These are phyloP conservation scores for Hyphopichia burtonii DNA, from an alignment of 1,139 yeast species.

Conservation along the genomic window DNA sequence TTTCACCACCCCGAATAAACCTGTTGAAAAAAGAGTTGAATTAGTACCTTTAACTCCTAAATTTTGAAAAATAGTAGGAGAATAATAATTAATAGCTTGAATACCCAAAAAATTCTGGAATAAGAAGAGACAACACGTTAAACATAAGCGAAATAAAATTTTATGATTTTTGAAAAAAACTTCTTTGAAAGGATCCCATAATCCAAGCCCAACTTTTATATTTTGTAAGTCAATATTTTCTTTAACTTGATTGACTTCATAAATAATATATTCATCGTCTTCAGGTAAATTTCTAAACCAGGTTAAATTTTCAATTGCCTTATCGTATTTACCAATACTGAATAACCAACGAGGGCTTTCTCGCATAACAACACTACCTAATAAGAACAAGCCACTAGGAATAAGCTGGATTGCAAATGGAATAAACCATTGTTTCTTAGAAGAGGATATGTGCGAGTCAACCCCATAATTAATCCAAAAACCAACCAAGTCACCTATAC, in stretches of 20 bases:
- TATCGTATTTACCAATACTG: conserved; percentile 32
- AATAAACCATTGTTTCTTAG: conserved; percentile 40
- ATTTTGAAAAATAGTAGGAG: conserved; percentile 40
- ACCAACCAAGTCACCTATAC: conserved; percentile 43
- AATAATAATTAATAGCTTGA: conserved; percentile 46
- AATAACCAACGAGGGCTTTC: conserved; percentile 45
- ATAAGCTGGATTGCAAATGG: conserved; percentile 45
- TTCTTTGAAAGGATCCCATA: conserved; percentile 38
- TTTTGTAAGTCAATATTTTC: conserved; percentile 28
- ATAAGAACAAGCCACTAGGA: conserved; percentile 39
- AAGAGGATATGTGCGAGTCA: conserved; percentile 26
- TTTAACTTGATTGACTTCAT: conserved; percentile 33
- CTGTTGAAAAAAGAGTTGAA: conserved; percentile 41
- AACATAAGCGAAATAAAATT: conserved; percentile 28
- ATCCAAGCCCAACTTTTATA: conserved; percentile 32
- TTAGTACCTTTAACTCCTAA: conserved; percentile 42
- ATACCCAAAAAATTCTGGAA: conserved; percentile 48
- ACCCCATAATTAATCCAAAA: conserved; percentile 47
- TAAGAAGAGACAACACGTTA: conserved; percentile 35
- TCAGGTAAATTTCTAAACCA: conserved; percentile 41
- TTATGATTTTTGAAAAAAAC: conserved; percentile 30
- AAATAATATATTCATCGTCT: conserved; percentile 36
- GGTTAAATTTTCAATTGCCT: conserved; percentile 34
- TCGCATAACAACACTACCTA: conserved; percentile 34
- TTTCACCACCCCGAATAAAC: conserved; percentile 44